Percentiles rank a stretch among this genome's conserved stretches.
These are phyloP conservation scores for Juncus effusus DNA, from an alignment of 176 grass and related monocot species.

Conservation along the genomic window DNA sequence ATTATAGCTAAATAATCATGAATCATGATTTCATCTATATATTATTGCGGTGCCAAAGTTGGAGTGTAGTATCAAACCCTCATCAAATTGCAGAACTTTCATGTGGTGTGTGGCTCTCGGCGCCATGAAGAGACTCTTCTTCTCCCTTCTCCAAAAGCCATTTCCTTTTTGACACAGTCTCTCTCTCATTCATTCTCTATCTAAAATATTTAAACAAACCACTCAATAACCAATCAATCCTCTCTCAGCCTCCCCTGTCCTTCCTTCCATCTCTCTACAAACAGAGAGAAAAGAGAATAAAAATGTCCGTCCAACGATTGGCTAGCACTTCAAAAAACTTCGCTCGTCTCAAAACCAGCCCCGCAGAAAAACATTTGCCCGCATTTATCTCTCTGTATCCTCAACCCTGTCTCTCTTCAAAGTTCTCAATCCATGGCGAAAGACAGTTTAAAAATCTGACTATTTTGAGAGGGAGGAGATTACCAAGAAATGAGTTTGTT, in stretches of 20 bases:
- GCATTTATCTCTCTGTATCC: slow-evolving; percentile 22
- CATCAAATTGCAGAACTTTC: no score
- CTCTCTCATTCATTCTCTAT: slow-evolving; percentile 29
- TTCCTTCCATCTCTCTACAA: not conserved
- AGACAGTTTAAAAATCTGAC: not conserved
- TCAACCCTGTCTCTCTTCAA: slow-evolving; percentile 19
- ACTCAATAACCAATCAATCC: not conserved
- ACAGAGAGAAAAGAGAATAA: slow-evolving; percentile 3
- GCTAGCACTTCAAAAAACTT: slow-evolving; percentile 36
- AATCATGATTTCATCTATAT: no score
- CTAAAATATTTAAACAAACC: slow-evolving; percentile 40
- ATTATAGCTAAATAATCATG: no score
- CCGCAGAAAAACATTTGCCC: slow-evolving; percentile 12
- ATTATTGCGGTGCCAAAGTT: no score
- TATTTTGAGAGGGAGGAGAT: not conserved
- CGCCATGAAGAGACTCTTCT: not conserved
- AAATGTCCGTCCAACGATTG: slow-evolving; percentile 48
- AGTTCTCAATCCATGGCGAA: not conserved
- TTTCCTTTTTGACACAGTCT: not conserved
- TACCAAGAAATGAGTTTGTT: not conserved
- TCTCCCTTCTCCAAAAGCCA: slow-evolving; percentile 12
- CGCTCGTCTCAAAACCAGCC: slow-evolving; percentile 3
- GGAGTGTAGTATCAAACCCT: no score
- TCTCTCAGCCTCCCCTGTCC: no score
- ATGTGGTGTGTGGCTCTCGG: no score